Evolutionary conservation across 2,329 filamentous ascomycete species (phyloP).

Genomic region (Pleurostoma richardsiae): DNA sequence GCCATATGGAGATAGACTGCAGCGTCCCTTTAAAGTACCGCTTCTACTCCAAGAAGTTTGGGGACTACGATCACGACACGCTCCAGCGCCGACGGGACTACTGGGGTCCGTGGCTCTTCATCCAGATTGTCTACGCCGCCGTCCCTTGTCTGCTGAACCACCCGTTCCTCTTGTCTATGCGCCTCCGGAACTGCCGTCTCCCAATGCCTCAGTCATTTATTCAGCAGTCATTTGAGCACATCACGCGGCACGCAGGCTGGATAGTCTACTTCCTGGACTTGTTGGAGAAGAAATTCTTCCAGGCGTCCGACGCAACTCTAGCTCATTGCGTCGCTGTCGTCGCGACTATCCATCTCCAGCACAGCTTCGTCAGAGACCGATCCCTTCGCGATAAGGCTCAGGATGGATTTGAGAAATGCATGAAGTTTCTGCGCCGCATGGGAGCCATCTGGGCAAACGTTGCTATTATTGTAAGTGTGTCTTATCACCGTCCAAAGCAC

Average conservation of each 20-base stretch:
- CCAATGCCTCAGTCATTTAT: slow-evolving; percentile 49
- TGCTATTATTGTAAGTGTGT: too few relatives aligned
- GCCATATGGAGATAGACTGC: slow-evolving; percentile 47
- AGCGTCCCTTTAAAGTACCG: slow-evolving; percentile 43
- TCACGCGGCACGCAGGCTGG: slow-evolving; percentile 46
- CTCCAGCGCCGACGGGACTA: slow-evolving; percentile 40
- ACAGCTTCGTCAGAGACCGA: too few relatives aligned
- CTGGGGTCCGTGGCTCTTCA: slow-evolving; percentile 47
- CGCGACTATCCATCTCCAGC: too few relatives aligned
- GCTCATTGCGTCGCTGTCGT: too few relatives aligned
- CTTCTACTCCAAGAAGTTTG: slow-evolving; percentile 42
- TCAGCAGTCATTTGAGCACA: slow-evolving; percentile 46
- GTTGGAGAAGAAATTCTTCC: slow-evolving; percentile 32
- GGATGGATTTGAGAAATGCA: too few relatives aligned
- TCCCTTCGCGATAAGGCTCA: too few relatives aligned
- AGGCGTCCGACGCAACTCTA: slow-evolving; percentile 21
- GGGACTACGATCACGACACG: slow-evolving; percentile 30
- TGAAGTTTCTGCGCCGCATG: too few relatives aligned
- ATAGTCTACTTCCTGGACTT: slow-evolving; percentile 45
- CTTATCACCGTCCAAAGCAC: too few relatives aligned
- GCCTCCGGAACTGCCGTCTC: slow-evolving; percentile 45
- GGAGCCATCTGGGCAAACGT: too few relatives aligned
- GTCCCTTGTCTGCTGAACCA: slow-evolving; percentile 49
- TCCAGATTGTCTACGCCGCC: slow-evolving; percentile 47
- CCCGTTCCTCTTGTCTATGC: slow-evolving; percentile 45